Percentiles rank a stretch among this genome's conserved stretches.
phyloP scores from a whole-genome alignment of 257 asterid genomes.

The Salvia miltiorrhiza region DNA sequence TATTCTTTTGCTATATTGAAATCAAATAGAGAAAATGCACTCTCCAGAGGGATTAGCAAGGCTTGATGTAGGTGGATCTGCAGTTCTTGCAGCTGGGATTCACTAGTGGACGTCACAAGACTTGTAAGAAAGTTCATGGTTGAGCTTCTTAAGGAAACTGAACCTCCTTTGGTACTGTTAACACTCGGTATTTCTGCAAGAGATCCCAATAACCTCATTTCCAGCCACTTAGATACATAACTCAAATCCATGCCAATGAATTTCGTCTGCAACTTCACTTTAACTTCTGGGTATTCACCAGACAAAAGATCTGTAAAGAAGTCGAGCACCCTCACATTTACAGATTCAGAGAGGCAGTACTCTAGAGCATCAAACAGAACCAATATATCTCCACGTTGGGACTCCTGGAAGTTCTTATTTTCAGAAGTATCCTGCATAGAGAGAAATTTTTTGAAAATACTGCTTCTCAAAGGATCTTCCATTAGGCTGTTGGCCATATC shows the following conservation, averaged over 20 bases:
- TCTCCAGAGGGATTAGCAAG: conserved; percentile 71
- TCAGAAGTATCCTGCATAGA: conserved; percentile 57
- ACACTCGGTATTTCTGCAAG: conserved; percentile 43
- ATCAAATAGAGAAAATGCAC: conserved; percentile 72
- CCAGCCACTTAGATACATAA: conserved; percentile 79
- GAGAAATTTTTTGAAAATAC: conserved; percentile 51
- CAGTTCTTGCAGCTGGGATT: conserved; percentile 48
- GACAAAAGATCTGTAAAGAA: conserved; percentile 77
- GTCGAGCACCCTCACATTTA: conserved; percentile 68
- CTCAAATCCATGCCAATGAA: conserved; percentile 61
- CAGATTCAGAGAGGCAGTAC: conserved; percentile 70
- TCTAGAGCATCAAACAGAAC: conserved; percentile 76
- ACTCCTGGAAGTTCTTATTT: conserved; percentile 47
- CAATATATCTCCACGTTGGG: conserved; percentile 62
- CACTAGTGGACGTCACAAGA: conserved; percentile 52
- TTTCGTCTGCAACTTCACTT: conserved; percentile 61
- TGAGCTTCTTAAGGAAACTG: conserved; percentile 69
- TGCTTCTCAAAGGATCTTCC: conserved; percentile 46
- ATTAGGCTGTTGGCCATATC: conserved; percentile 61
- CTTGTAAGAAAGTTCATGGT: conserved; percentile 66
- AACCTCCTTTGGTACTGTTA: conserved; percentile 48
- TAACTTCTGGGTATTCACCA: conserved; percentile 56
- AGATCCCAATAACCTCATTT: conserved; percentile 72
- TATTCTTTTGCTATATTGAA: conserved; percentile 50
- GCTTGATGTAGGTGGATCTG: conserved; percentile 72